These are phyloP conservation scores for Colletotrichum australisinense DNA, from an alignment of 2,329 filamentous ascomycete genomes.

Conservation along the genomic window DNA sequence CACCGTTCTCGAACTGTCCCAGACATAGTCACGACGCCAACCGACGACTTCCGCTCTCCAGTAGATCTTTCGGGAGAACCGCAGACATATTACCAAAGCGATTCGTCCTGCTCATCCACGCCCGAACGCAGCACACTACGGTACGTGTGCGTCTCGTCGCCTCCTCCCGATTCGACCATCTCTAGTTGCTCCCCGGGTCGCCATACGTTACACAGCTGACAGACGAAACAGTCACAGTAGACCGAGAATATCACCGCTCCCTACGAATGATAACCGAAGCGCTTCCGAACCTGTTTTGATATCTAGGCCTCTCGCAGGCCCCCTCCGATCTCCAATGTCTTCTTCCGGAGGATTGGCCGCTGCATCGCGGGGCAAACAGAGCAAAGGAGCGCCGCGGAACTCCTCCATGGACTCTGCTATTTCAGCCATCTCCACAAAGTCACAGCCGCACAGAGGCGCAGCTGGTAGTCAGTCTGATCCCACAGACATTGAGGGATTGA, in stretches of 20 bases:
- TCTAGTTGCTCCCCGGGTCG: neutral
- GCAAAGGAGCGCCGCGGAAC: conserved; percentile 70
- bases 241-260: conserved; percentile 40
- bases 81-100: conserved; percentile 51
- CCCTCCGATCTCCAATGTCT: conserved; percentile 49
- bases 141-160: conserved; percentile 42
- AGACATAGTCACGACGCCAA: conserved; percentile 45
- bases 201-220: conserved; percentile 26
- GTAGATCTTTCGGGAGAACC: conserved; percentile 34
- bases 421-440: conserved; percentile 76
- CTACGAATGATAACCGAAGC: conserved; percentile 63
- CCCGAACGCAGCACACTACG: conserved; percentile 45
- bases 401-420: conserved; percentile 95
- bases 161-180: neutral
- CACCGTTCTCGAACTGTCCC: conserved; percentile 42
- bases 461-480: conserved; percentile 69
- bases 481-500: conserved; percentile 82
- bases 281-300: conserved; percentile 55
- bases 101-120: conserved; percentile 48
- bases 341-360: conserved; percentile 61
- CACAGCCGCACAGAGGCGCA: conserved; percentile 67
- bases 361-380: conserved; percentile 52
- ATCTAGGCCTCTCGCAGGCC: conserved; percentile 55
- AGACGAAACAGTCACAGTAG: conserved; percentile 37
- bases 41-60: conserved; percentile 40